Evolutionary conservation across 345 rosid species (phyloP), one percentile per base, ranked within the genome.

Genomic region (Corymbia maculata): DNA sequence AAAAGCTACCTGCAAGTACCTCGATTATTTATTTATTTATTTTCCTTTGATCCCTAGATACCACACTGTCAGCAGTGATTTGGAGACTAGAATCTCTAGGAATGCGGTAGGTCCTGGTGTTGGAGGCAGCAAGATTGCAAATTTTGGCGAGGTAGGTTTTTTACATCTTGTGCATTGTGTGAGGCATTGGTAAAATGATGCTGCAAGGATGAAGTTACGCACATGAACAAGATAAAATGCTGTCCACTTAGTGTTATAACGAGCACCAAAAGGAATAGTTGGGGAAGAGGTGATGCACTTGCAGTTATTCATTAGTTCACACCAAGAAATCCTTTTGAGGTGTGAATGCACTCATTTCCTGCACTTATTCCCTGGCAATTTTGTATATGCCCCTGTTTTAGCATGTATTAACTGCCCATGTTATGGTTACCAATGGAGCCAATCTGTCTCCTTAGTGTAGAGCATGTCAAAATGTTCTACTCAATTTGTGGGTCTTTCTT

Each of bases 141-240:
- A 61, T 86, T 32, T 57, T 61, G 86, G 90, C 70, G 95, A 94
- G 95, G 95, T 93, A 90, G 87, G 89, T 55, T 68, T 86, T 64
- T n/a, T 9, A 19, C 82, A 70, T 70, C 47, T 70, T 19, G 47
- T 36, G 26, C 36, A 36, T 85, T 86, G 47, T 52, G 68, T 12
- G 28, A 86, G 87, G 64, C 61, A 30, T 52, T 64, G 87, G 57
- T 86, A 52, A 68, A 86, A n/a, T 4, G 68, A 86, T 52, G 13
- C 87, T 17, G 61, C 47, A 53, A 86, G 47, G 44, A 36, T 11
- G 21, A 17, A 70, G 26, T 42, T 32, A 70, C 2, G 13, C 44
- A 44, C 82, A 70, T 70, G 82, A 19, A 70, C 47, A 36, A 17
- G 22, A 70, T 70, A 70, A 70, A 70, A 70, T 32, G 47, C 80